Percentiles rank a stretch among this genome's conserved stretches.
phyloP scores from a whole-genome alignment of 169 alveolate genomes.

The Plasmodium malariae region DNA sequence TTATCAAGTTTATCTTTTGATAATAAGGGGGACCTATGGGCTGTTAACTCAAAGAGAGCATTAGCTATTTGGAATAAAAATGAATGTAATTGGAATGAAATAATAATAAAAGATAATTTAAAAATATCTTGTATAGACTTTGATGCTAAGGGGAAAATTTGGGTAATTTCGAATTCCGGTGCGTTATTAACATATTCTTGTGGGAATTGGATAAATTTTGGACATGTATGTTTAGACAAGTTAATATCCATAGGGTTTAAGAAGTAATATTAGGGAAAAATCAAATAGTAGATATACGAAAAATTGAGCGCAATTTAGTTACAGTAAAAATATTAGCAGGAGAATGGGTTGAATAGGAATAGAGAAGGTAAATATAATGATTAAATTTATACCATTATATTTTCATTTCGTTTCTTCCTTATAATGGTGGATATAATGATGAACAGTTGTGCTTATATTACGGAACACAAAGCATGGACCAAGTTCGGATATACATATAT shows the following conservation, averaged over 20 bases:
- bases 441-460: no score
- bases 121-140: slow-evolving; percentile 68
- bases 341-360: neutral
- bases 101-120: slow-evolving; percentile 29
- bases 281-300: neutral
- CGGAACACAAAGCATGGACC: no score
- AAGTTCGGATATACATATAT: no score
- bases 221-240: slow-evolving; percentile 29
- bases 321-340: neutral
- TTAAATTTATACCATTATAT: no score
- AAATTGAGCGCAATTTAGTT: neutral
- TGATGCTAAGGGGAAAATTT: slow-evolving; percentile 43
- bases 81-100: slow-evolving; percentile 65
- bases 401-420: no score
- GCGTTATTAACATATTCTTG: slow-evolving; percentile 61
- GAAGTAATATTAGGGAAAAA: neutral
- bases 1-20: slow-evolving; percentile 67
- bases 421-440: no score
- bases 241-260: slow-evolving; percentile 63
- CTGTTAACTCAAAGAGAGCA: slow-evolving; percentile 47
- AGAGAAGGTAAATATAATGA: neutral
- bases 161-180: slow-evolving; percentile 69
- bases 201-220: slow-evolving; percentile 71
- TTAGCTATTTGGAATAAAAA: slow-evolving; percentile 66
- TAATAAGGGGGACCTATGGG: slow-evolving; percentile 73